phyloP scores from a whole-genome alignment of 805 yeast species.

The Candida hispaniensis region DNA sequence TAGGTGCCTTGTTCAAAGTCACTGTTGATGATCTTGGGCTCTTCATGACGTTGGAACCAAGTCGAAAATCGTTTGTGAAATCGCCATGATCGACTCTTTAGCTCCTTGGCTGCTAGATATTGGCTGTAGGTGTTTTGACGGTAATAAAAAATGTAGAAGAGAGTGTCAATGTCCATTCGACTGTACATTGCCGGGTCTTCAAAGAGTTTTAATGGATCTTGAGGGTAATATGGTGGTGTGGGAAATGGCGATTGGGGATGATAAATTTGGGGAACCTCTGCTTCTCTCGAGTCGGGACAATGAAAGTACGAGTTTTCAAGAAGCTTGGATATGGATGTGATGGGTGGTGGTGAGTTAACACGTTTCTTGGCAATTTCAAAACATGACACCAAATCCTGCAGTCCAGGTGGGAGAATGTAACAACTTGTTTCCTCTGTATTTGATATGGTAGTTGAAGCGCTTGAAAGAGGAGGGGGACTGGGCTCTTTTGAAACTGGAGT shows the following conservation, averaged over 20 bases:
- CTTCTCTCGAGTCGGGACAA: conserved; percentile 89
- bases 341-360: conserved; percentile 42
- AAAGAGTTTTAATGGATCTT: conserved; percentile 47
- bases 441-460: conserved; percentile 19
- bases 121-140: conserved; percentile 64
- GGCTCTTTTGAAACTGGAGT: conserved; percentile 19
- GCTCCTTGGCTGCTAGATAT: conserved; percentile 68
- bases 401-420: conserved; percentile 31
- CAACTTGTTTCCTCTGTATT: conserved; percentile 17
- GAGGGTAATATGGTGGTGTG: conserved; percentile 82
- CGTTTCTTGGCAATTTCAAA: conserved; percentile 36
- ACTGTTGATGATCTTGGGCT: conserved; percentile 34
- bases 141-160: conserved; percentile 88
- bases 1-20: conserved; percentile 43
- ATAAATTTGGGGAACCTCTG: conserved; percentile 72
- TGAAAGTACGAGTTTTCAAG: conserved; percentile 71
- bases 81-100: conserved; percentile 72
- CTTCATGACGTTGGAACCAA: conserved; percentile 69
- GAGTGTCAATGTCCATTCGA: conserved; percentile 74
- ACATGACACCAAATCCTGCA: conserved; percentile 31
- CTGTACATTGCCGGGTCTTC: conserved; percentile 50
- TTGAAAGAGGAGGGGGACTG: conserved; percentile 20
- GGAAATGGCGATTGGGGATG: conserved; percentile 78
- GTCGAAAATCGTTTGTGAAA: conserved; percentile 60
- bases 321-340: conserved; percentile 43